Evolutionary conservation across 768 basidiomycete genomes (phyloP).

Genomic region (Tulasnella sp.): DNA sequence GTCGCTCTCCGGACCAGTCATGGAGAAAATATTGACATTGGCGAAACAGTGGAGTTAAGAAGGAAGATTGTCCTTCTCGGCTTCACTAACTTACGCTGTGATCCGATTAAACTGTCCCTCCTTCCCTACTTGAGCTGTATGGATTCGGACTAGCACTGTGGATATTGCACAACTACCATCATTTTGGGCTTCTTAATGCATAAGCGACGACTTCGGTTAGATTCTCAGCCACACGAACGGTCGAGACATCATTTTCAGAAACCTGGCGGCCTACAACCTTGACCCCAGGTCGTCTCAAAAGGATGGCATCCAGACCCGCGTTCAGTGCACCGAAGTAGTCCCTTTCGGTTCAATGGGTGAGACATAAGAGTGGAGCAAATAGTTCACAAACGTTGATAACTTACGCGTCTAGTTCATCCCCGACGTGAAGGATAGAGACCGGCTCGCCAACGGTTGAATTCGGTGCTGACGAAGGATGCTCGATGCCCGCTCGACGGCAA

Average conservation of each 20-base stretch:
- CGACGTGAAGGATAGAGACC: conserved; percentile 61
- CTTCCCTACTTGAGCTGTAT: not conserved
- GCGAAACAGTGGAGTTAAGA: not conserved
- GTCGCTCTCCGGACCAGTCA: no score
- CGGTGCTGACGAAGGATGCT: not conserved
- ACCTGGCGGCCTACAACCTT: not conserved
- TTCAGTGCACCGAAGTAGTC: conserved; percentile 60
- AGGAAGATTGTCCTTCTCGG: not conserved
- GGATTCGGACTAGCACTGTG: not conserved
- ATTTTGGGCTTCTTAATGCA: not conserved
- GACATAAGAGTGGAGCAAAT: not conserved
- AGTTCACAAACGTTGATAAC: conserved; percentile 26
- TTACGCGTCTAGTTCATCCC: conserved; percentile 67
- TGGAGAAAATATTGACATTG: not conserved
- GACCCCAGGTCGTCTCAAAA: conserved; percentile 49
- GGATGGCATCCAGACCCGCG: conserved; percentile 55
- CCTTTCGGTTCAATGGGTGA: conserved; percentile 37
- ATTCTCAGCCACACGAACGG: not conserved
- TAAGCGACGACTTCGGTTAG: not conserved
- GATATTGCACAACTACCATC: conserved; percentile 1
- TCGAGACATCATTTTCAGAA: not conserved
- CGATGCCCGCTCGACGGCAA: conserved; percentile 34
- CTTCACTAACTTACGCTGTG: not conserved
- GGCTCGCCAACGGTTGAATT: conserved; percentile 22
- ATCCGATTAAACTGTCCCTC: not conserved